phyloP scores from a whole-genome alignment of 352 stramenopile genomes.

The Phytophthora cactorum region DNA sequence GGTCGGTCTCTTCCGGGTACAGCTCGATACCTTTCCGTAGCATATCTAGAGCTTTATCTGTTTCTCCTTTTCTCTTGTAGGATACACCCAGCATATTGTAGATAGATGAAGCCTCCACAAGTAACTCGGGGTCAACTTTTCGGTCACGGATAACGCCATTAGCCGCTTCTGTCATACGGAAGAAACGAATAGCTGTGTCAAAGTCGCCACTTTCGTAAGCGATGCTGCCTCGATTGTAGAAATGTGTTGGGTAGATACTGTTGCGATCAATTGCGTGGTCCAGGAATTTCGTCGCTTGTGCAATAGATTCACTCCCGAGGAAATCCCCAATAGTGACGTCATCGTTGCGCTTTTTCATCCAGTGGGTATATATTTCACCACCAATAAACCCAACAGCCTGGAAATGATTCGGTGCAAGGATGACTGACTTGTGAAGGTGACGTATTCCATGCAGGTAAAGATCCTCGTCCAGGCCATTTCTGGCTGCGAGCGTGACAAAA shows the following conservation, averaged over 20 bases:
- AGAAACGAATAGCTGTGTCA: constrained; percentile 43
- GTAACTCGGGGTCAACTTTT: constrained; percentile 49
- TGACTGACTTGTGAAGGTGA: constrained; percentile 55
- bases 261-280: constrained; percentile 39
- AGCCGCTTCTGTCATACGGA: constrained; percentile 33
- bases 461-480: constrained; percentile 12
- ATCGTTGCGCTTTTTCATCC: constrained; percentile 18
- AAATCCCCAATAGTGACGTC: constrained; percentile 20
- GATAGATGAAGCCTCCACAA: constrained; percentile 38
- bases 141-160: constrained; percentile 41
- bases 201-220: constrained; percentile 45
- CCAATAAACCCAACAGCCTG: constrained; percentile 48
- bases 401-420: constrained; percentile 30
- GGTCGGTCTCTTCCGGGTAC: constrained; percentile 43
- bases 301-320: constrained; percentile 39
- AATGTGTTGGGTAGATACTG: constrained; percentile 48
- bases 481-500: constrained; percentile 25
- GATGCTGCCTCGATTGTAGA: constrained; percentile 43
- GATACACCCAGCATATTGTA: constrained; percentile 62
- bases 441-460: constrained; percentile 49
- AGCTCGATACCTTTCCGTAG: constrained; percentile 42
- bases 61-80: constrained; percentile 28
- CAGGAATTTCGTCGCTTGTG: constrained; percentile 31
- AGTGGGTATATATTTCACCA: constrained; percentile 41
- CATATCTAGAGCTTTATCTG: constrained; percentile 38